These are phyloP conservation scores for Agrocybe pediades DNA, from an alignment of 768 basidiomycete genomes.

Conservation along the genomic window DNA sequence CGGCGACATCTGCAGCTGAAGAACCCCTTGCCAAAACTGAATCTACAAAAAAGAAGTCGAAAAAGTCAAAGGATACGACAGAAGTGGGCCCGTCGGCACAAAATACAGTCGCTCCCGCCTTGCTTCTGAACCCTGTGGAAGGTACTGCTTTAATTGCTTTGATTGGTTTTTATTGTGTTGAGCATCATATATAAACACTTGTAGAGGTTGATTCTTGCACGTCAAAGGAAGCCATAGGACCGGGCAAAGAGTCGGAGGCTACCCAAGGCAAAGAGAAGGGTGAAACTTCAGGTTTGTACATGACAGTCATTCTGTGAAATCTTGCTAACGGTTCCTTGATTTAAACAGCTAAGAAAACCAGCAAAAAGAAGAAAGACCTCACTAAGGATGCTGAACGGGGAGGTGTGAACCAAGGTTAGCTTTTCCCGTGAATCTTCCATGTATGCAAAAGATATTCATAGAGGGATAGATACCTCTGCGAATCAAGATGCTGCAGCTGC, in stretches of 20 bases:
- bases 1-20: not conserved
- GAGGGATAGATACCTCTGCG: not conserved
- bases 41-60: not conserved
- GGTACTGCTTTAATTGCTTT: too few species aligned
- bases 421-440: not conserved
- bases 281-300: not conserved
- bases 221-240: not conserved
- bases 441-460: not conserved
- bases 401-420: conserved; percentile 3
- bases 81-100: not conserved
- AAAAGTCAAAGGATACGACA: not conserved
- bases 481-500: too few species aligned
- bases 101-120: not conserved
- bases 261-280: not conserved
- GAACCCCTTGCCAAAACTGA: not conserved
- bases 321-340: not conserved
- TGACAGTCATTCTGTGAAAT: not conserved
- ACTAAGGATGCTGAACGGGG: not conserved
- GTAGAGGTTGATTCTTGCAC: not conserved
- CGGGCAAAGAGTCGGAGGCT: not conserved
- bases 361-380: conserved; percentile 5
- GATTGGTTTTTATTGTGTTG: too few species aligned
- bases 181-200: too few species aligned
- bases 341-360: conserved; percentile 3
- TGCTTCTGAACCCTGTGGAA: not conserved